Conservation (phyloP, 2,329 filamentous ascomycete genomes). For the Aspergillus flavus region DNA sequence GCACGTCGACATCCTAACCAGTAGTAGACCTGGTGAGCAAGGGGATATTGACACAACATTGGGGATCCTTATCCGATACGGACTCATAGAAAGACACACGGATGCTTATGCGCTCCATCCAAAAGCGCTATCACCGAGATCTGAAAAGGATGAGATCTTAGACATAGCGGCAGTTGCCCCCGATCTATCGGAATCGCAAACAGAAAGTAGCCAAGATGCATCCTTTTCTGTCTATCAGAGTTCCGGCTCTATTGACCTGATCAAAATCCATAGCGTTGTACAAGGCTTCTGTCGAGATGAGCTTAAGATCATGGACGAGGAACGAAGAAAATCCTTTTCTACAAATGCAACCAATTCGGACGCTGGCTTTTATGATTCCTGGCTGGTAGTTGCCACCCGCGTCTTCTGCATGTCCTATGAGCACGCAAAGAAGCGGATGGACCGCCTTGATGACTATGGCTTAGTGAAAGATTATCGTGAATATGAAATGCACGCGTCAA, state of each 20-base stretch:
- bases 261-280: constrained; percentile 52
- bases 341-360: constrained; percentile 19
- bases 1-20: constrained; percentile 42
- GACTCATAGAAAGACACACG: constrained; percentile 46
- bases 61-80: constrained; percentile 48
- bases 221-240: constrained; percentile 34
- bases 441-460: constrained; percentile 37
- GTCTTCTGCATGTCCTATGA: constrained; percentile 48
- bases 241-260: constrained; percentile 42
- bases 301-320: constrained; percentile 41
- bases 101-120: constrained; percentile 32
- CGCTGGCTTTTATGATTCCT: constrained; percentile 43
- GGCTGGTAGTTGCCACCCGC: constrained; percentile 46
- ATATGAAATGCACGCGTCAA: constrained; percentile 49
- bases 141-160: constrained; percentile 24
- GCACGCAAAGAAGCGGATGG: constrained; percentile 44
- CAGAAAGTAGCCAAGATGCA: constrained; percentile 39
- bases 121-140: constrained; percentile 21
- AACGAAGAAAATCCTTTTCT: constrained; percentile 16
- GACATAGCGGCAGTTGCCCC: constrained; percentile 27
- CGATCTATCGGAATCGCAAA: constrained; percentile 37
- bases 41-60: constrained; percentile 50
- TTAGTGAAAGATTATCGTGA: constrained; percentile 51
- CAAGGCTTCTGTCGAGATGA: constrained; percentile 52
- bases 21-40: constrained; percentile 35